Base-by-base conservation (phyloP, 2,329 filamentous ascomycete genomes). In the Xylaria sp. region DNA sequence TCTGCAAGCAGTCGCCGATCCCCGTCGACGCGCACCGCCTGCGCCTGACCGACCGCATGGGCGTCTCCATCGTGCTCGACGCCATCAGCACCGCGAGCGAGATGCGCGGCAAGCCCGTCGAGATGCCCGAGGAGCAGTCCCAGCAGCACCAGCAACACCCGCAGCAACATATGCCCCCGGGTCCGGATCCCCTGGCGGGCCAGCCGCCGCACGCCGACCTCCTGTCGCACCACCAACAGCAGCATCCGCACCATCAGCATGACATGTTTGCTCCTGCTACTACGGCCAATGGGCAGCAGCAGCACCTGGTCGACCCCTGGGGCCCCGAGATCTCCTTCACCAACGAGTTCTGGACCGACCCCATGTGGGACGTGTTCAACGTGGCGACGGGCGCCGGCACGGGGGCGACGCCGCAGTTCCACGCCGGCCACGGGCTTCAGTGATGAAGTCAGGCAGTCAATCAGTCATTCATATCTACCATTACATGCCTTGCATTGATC, bases 301-400 rank as follows among this genome's bases (percentile, higher is more conserved):
- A 34, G 9, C 46, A 56, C 2, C 8, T 57, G 6, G 48, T 63
- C 18, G 63, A 65, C 26, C 54, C 59, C 2, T 66, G 63, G 63
- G 48, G 50, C 7, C 57, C 57, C 21, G 64, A 66, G 38, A 51
- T 63, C 29, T 52, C 58, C 6, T 63, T 63, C 21, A 47, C 59
- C 7, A 62, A 59, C 29, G 60, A 64, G 44, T 63, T 62, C 45
- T 69, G 66, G 66, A 53, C 57, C 24, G 66, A 68, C 26, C 54
- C 63, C 18, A 52, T 57, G 1, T 66, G 64, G 64, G 64, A 67
- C 37, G 51, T 61, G 4, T 63, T 65, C 21, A 61, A 57, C 24
- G 39, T 64, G 8, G 42, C 64, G 5, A 29, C 52, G 5, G 60
- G 55, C 5, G 29, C 29, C 16, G 29, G 29, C 5, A 34, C 6